phyloP scores from a whole-genome alignment of 345 rosid species.

The Gossypium australe region DNA sequence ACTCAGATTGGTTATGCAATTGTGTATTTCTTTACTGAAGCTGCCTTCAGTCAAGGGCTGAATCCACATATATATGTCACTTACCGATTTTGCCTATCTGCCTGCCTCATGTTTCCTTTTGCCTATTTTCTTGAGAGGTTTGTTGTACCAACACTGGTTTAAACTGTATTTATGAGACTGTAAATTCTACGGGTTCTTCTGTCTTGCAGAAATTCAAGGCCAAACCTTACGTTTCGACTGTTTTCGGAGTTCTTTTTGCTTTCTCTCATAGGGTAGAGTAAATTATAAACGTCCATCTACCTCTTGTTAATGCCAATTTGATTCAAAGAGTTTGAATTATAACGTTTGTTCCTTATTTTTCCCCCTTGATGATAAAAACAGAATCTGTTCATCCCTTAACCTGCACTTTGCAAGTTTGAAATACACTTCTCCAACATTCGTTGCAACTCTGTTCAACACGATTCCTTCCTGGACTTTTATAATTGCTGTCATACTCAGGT shows the following conservation, averaged over 20 bases:
- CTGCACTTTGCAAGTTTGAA: conserved; percentile 49
- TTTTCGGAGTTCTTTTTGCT: conserved; percentile 50
- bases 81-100: conserved; percentile 44
- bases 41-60: conserved; percentile 61
- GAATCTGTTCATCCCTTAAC: conserved; percentile 46
- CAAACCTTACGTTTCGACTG: conserved; percentile 44
- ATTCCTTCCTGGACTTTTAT: conserved; percentile 43
- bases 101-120: conserved; percentile 41
- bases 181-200: neutral
- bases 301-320: neutral
- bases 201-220: conserved; percentile 49
- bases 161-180: neutral
- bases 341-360: neutral
- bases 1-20: conserved; percentile 43
- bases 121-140: conserved; percentile 60
- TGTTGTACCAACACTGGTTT: neutral
- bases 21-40: conserved; percentile 55
- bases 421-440: conserved; percentile 46
- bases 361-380: conserved; percentile 12
- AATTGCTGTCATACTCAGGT: conserved; percentile 42
- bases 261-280: conserved; percentile 53
- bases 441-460: conserved; percentile 43
- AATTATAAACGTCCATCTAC: neutral
- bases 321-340: neutral
- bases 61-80: conserved; percentile 66